Evolutionary conservation across 441 rosid genomes (phyloP).

Genomic region (Adansonia madagascariensis): DNA sequence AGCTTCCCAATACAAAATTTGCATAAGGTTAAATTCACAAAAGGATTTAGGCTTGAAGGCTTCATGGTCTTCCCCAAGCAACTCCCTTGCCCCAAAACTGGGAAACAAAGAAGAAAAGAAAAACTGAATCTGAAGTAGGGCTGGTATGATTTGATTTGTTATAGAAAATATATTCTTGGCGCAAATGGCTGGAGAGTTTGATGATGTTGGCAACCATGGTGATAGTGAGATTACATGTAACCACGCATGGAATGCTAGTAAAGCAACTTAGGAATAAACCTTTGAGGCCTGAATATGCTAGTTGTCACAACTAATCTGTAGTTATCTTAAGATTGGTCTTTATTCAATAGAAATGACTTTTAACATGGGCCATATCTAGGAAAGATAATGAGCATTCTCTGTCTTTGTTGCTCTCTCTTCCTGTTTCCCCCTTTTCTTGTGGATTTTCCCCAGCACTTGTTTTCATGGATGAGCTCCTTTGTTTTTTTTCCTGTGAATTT

Average conservation of each 20-base stretch:
- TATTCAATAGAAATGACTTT: background rate
- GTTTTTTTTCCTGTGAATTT: slow-evolving; percentile 7
- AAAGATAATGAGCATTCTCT: background rate
- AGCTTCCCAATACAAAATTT: slow-evolving; percentile 2
- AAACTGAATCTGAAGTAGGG: background rate
- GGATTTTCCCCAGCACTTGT: background rate
- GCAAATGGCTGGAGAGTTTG: slow-evolving; percentile 17
- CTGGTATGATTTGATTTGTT: slow-evolving; percentile 3
- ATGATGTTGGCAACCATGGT: slow-evolving; percentile 3
- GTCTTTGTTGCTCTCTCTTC: slow-evolving; percentile 7
- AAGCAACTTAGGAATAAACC: background rate
- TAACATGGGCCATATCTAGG: background rate
- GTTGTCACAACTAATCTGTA: background rate
- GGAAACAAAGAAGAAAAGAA: background rate
- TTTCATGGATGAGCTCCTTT: slow-evolving; percentile 15
- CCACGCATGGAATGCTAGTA: background rate
- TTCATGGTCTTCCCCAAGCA: background rate
- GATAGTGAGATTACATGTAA: slow-evolving; percentile 7
- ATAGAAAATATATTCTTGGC: background rate
- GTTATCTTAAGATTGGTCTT: background rate
- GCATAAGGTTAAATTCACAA: background rate
- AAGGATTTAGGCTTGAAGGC: slow-evolving; percentile 8
- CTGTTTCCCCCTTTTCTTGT: background rate
- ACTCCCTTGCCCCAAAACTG: background rate
- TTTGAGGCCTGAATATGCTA: background rate